Evolutionary conservation across 140 eudicot genomes (phyloP).

Genomic region (Oenanthe javanica): DNA sequence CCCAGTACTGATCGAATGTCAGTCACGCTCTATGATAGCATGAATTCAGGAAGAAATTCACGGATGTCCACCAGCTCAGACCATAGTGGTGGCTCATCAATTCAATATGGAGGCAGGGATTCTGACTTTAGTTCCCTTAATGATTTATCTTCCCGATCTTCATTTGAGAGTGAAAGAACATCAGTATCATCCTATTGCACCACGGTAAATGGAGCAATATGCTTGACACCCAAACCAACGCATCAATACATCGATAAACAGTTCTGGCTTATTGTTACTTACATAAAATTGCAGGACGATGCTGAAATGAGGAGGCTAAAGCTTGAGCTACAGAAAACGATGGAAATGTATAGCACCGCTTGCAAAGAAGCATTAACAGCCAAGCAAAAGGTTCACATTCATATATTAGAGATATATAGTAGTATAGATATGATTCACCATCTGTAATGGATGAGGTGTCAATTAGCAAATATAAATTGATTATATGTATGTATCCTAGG

Average conservation of each 20-base stretch:
- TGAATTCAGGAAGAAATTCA: conserved; percentile 36
- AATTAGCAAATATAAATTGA: neutral
- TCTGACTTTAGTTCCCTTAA: conserved; percentile 21
- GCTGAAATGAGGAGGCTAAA: conserved; percentile 66
- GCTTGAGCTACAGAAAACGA: conserved; percentile 53
- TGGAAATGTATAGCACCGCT: conserved; percentile 61
- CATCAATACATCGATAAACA: neutral
- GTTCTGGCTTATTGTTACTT: neutral
- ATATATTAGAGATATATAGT: neutral
- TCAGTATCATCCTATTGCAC: conserved; percentile 18
- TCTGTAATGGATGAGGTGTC: neutral
- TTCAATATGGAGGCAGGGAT: conserved; percentile 18
- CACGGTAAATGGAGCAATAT: conserved; percentile 6
- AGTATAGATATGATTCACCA: neutral
- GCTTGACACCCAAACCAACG: neutral
- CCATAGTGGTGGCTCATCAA: conserved; percentile 24
- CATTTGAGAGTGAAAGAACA: conserved; percentile 30
- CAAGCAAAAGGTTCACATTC: conserved; percentile 40
- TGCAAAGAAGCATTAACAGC: conserved; percentile 58
- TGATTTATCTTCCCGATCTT: conserved; percentile 30
- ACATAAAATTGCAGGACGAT: conserved; percentile 35
- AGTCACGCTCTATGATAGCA: conserved; percentile 21
- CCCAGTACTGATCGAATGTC: conserved; percentile 45
- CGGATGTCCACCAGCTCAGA: conserved; percentile 50
- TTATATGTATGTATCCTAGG: conserved; percentile 22